Base-by-base conservation (phyloP, 192 early-diverging fungal species). In the Coemansia sp. region DNA sequence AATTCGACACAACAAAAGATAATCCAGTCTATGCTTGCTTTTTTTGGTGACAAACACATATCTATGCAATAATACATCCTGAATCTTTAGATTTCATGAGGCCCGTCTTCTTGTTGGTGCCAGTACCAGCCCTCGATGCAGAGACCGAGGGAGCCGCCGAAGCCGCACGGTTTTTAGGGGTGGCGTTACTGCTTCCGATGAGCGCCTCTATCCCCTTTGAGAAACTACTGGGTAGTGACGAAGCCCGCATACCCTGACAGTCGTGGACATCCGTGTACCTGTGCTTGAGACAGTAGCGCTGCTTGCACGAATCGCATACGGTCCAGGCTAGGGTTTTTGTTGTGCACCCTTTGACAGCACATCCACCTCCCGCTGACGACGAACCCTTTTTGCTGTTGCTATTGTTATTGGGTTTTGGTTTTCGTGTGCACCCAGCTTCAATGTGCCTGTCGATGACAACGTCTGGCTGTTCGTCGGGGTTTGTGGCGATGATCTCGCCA, bases 281-380 rank as follows among this genome's bases (percentile, higher is more conserved):
- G 79, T 95, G 94, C 64, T 89, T 89, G 49, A 95, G 77, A 72
- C 94, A 95, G 64, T 85, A 94, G 33, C 79, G 79, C 28, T 82
- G 65, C 20, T 74, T 62, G 71, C 94, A 95, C 10, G 67, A 72
- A 20, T 83, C 65, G 72, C 94, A 95, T 33, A 76, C 48, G 15
- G 92, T 86, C 30, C 85, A 86, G 4, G 93, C 87, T 20, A 90
- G 63, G 10, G 89, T 79, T 52, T 89, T 84, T 30, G 85, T 84
- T 42, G 82, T 87, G 61, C 94, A 95, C 0, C 84, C 77, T 39
- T 76, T 80, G 34, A 79, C 75, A 20, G 77, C 71, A 66, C 94
- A 95, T 16, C 78, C 69, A 3, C 29, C 28, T 53, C 51, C 51
- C 58, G 89, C 31, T 79, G 73, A 45, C 1, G 78, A 72, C 51